Conservation (phyloP, 2,329 filamentous ascomycete species). For the Claviceps sp. region DNA sequence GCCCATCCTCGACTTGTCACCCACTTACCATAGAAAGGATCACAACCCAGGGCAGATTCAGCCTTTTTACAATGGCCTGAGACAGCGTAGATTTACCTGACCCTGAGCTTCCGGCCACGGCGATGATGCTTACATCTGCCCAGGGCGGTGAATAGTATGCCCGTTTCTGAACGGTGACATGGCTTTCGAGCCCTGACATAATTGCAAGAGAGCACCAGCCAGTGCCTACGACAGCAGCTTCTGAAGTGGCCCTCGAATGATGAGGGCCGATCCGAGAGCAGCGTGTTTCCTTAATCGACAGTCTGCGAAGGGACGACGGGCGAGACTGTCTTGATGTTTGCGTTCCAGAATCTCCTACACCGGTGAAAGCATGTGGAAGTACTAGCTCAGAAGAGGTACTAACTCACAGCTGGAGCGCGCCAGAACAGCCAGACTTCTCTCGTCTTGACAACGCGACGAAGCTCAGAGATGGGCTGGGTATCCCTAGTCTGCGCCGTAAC, state of each 20-base stretch:
- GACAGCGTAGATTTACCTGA: conserved; percentile 91
- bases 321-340: too few species aligned
- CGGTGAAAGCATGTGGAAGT: too few species aligned
- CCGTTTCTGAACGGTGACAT: conserved; percentile 39
- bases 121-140: conserved; percentile 93
- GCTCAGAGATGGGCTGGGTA: too few species aligned
- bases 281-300: not conserved
- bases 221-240: not conserved
- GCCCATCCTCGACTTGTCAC: not conserved
- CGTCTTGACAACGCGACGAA: too few species aligned
- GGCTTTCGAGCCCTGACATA: conserved; percentile 23
- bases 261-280: not conserved
- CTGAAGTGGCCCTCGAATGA: not conserved
- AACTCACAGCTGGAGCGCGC: too few species aligned
- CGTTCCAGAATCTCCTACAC: too few species aligned
- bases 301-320: not conserved
- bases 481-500: too few species aligned
- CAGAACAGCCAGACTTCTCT: too few species aligned
- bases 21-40: conserved; percentile 80
- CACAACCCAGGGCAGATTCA: conserved; percentile 95
- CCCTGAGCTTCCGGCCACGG: conserved; percentile 86
- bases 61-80: conserved; percentile 73
- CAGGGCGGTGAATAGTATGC: conserved; percentile 87
- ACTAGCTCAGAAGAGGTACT: too few species aligned
- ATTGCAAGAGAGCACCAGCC: conserved; percentile 2